Conservation (phyloP, 371 early-diverging fungal genomes). For the Saksenaea oblongispora region DNA sequence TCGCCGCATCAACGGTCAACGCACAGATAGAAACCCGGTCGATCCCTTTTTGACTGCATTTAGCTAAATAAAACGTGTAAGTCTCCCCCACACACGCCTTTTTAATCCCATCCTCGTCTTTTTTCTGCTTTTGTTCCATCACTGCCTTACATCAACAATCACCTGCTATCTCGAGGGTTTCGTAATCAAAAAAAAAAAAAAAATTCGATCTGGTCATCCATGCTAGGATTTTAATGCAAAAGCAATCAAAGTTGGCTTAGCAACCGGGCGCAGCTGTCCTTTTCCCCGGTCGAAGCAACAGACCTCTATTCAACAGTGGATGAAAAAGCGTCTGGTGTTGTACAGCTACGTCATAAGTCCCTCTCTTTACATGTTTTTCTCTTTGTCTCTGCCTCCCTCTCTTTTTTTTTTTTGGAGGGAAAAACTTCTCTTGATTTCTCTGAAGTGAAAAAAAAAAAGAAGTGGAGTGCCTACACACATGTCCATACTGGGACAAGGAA, state of each 20-base stretch:
- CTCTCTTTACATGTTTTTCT: background rate
- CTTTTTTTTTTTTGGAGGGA: background rate
- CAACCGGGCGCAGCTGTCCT: background rate
- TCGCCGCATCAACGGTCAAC: background rate
- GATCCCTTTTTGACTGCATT: background rate
- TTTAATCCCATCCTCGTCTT: background rate
- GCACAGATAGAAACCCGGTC: slow-evolving; percentile 1
- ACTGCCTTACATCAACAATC: too few species aligned
- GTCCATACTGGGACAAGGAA: too few species aligned
- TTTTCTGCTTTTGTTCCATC: background rate
- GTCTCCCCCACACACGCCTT: background rate
- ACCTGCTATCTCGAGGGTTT: too few species aligned
- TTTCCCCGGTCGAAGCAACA: background rate
- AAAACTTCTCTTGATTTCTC: too few species aligned
- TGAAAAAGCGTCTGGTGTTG: background rate
- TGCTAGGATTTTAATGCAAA: background rate
- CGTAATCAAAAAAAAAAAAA: background rate
- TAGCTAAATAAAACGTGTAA: background rate
- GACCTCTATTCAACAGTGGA: background rate
- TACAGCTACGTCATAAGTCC: background rate
- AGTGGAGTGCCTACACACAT: too few species aligned
- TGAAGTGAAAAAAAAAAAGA: too few species aligned
- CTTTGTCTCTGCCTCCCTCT: background rate
- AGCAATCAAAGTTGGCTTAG: background rate
- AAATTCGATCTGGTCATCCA: background rate